Evolutionary conservation across 768 basidiomycete species (phyloP), one percentile per base, ranked within the genome.

Genomic region (Amanita muscaria): DNA sequence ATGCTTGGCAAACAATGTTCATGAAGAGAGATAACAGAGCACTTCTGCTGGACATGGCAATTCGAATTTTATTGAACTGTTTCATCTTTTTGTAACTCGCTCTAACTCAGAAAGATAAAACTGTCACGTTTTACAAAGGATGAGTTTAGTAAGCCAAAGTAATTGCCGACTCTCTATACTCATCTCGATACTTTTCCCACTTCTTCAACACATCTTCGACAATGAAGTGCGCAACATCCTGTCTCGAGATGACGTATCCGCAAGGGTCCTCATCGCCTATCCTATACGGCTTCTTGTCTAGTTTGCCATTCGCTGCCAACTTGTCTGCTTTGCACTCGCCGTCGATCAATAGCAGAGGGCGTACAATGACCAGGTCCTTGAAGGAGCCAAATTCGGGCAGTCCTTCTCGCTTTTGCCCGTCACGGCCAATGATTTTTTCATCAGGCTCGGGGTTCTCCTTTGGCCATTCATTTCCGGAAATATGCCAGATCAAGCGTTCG

Each of bases 191-290:
- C 16, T 34, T 6, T 7, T 34, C 33, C 33, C 33, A 34, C 6
- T 34, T 14, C 16, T 34, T 34, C 33, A 34, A 34, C 33, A n/a
- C 33, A 8, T 15, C 33, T n/a, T 34, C 33, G 15, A 34, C 33
- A 34, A 34, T 53, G 58, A 83, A 83, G 62, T 83, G 79, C 1
- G 74, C 77, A 2, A 80, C 77, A 54, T 85, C 82, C 52, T 64
- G 67, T 53, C 81, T 68, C 29, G 80, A 79, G 3, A 85, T 55
- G n/a, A 70, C 72, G 54, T 68, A 83, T 3, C 63, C 64, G 2
- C 58, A 56, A 9, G 75, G 9, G n/a, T 76, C 68, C 14, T 56
- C 62, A 24, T 67, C 72, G 10, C 59, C 63, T 8, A 69, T 68
- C 16, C 64, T 53, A 56, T 82, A 83, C 0, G 66, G 54, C 2